Conservation (phyloP, 2,329 filamentous ascomycete genomes). For the Monosporascus sp. region DNA sequence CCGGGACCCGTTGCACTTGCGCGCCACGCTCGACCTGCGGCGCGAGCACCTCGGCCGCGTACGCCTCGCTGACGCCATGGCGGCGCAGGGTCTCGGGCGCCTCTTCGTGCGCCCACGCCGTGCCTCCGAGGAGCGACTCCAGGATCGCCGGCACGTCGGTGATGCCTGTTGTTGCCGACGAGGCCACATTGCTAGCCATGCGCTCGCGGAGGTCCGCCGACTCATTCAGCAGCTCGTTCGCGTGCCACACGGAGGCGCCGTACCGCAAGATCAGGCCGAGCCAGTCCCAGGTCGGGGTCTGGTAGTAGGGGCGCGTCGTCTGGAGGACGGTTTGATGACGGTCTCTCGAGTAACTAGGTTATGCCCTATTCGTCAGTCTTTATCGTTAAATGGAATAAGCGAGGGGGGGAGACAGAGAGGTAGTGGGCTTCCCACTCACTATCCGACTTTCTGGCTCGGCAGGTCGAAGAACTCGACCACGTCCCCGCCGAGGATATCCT, state of each 20-base stretch:
- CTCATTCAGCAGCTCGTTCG: slow-evolving; percentile 6
- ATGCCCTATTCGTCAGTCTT: not conserved
- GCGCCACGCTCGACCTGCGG: slow-evolving; percentile 14
- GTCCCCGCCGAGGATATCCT: slow-evolving; percentile 11
- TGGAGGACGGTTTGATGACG: not conserved
- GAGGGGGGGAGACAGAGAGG: not conserved
- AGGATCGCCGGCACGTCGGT: slow-evolving; percentile 11
- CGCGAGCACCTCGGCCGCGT: slow-evolving; percentile 14
- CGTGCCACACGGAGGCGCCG: slow-evolving; percentile 15
- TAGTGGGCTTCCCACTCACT: slow-evolving; percentile 10
- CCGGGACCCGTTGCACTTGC: not conserved
- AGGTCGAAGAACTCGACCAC: slow-evolving; percentile 13
- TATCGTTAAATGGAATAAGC: not conserved
- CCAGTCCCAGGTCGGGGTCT: slow-evolving; percentile 12
- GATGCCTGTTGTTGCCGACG: not conserved
- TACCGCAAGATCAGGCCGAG: slow-evolving; percentile 14
- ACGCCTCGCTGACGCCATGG: slow-evolving; percentile 13
- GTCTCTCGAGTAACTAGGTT: slow-evolving; percentile 9
- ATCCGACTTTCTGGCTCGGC: slow-evolving; percentile 13
- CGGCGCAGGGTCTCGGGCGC: slow-evolving; percentile 5
- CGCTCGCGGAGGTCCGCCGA: slow-evolving; percentile 7
- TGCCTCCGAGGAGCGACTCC: slow-evolving; percentile 5
- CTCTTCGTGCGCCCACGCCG: slow-evolving; percentile 4
- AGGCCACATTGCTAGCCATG: not conserved
- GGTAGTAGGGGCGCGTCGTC: slow-evolving; percentile 14